These are phyloP conservation scores for Clavulina sp. DNA, from an alignment of 768 basidiomycete species.

Conservation along the genomic window DNA sequence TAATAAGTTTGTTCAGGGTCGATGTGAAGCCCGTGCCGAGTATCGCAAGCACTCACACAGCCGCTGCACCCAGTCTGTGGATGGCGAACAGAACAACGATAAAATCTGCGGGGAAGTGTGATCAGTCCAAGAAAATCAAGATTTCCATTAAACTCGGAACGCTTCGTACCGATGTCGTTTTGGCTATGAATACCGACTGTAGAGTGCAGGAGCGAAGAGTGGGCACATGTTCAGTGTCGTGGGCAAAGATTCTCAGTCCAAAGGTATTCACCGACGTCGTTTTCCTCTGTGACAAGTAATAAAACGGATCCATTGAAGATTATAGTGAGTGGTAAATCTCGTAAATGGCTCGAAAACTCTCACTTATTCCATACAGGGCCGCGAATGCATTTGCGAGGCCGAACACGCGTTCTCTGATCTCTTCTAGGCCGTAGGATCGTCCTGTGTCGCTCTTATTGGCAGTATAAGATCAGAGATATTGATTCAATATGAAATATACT, in stretches of 20 bases:
- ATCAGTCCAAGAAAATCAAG: background rate
- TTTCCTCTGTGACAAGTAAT: slow-evolving; percentile 6
- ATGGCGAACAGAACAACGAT: slow-evolving; percentile 13
- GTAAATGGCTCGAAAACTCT: too few species aligned
- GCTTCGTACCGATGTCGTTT: slow-evolving; percentile 7
- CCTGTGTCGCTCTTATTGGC: background rate
- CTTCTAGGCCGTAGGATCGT: slow-evolving; percentile 6
- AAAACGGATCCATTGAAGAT: background rate
- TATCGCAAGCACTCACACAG: slow-evolving; percentile 7
- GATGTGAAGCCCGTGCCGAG: too few species aligned
- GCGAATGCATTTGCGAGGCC: slow-evolving; percentile 13
- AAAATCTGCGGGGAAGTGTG: slow-evolving; percentile 8
- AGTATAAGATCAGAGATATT: background rate
- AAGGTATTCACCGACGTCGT: slow-evolving; percentile 12
- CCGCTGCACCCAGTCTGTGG: slow-evolving; percentile 13
- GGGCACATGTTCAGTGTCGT: background rate
- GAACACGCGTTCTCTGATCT: slow-evolving; percentile 8
- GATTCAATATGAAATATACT: background rate
- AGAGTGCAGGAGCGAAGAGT: background rate
- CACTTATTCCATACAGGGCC: slow-evolving; percentile 7
- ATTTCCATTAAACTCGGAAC: background rate
- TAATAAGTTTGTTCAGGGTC: too few species aligned
- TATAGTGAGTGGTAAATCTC: too few species aligned
- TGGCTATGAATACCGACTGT: slow-evolving; percentile 8
- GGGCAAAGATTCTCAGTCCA: background rate